A percentile compares a stretch with the other conserved stretches of the same genome.
These are phyloP conservation scores for Kuraishia borneana DNA, from an alignment of 805 yeast species.

Conservation along the genomic window DNA sequence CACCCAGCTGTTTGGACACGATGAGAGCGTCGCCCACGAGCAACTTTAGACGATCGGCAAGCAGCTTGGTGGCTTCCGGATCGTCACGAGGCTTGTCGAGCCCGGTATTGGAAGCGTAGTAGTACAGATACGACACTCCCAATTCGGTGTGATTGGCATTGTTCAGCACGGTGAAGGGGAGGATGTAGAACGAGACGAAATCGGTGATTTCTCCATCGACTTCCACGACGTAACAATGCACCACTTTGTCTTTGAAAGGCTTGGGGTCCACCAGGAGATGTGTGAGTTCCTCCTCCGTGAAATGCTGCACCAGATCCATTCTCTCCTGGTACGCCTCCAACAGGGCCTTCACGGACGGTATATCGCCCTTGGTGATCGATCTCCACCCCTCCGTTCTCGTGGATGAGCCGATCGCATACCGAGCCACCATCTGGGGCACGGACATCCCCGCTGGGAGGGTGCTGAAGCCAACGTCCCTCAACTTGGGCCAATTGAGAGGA, in stretches of 20 bases:
- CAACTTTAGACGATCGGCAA: slow-evolving; percentile 47
- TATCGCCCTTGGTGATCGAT: slow-evolving; percentile 45
- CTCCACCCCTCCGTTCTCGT: slow-evolving; percentile 46
- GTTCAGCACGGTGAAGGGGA: slow-evolving; percentile 77
- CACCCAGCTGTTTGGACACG: slow-evolving; percentile 51
- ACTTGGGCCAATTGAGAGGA: slow-evolving; percentile 84
- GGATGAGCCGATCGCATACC: slow-evolving; percentile 41
- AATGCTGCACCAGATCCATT: slow-evolving; percentile 64
- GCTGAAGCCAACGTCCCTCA: slow-evolving; percentile 84
- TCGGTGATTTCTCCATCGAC: slow-evolving; percentile 65
- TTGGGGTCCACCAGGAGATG: slow-evolving; percentile 41
- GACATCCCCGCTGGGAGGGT: slow-evolving; percentile 66
- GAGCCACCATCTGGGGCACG: slow-evolving; percentile 51
- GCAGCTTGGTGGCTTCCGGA: slow-evolving; percentile 25
- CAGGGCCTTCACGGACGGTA: slow-evolving; percentile 50
- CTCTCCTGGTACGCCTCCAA: slow-evolving; percentile 52
- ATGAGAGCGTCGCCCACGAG: slow-evolving; percentile 70
- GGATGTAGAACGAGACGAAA: slow-evolving; percentile 77
- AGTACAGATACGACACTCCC: slow-evolving; percentile 81
- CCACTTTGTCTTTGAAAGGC: slow-evolving; percentile 30
- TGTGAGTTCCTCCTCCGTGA: slow-evolving; percentile 50
- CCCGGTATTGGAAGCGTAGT: slow-evolving; percentile 72
- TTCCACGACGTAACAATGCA: slow-evolving; percentile 72
- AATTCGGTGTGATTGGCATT: slow-evolving; percentile 52
- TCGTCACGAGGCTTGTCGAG: slow-evolving; percentile 25